Base-by-base conservation (phyloP, 371 early-diverging fungal species). In the Rhizopus delemar region DNA sequence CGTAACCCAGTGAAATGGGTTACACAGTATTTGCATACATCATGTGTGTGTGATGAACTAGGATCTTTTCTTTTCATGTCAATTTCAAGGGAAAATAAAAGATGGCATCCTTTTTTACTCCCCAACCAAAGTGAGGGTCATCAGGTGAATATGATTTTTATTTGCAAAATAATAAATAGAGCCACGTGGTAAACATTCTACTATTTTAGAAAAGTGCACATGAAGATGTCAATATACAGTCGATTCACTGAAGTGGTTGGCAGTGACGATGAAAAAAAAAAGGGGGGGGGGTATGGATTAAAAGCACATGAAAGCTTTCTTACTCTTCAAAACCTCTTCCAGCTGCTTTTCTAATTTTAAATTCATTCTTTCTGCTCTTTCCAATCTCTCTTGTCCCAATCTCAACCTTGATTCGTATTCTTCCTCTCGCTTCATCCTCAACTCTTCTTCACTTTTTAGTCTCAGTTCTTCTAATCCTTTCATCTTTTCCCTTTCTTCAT, bases 231-330 rank as follows among this genome's bases (percentile, higher is more conserved):
- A 39, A 39, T 39, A 39, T 0, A 39, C 39, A 39, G 8, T 39
- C 0, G 8, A 9, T 36, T 36, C 36, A 36, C 48, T 46, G n/a
- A 28, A 53, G 43, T 31, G 7, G 33, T 59, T 28, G 38, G 15
- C 35, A 31, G 36, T 34, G 33, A 46, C 36, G 29, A 50, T 22
- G 48, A 41, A 33, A 41, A 50, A 16, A 29, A 38, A 36, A 52
- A 43, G 53, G 45, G 29, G 59, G 59, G 28, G 28, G 46, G 6
- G 11, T 11, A 36, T 8, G 36, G 11, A 15, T 57, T 65, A 60
- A 49, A 65, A 65, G 32, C 66, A 65, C 57, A 65, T 49, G 46
- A 65, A 65, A 1, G 56, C 51, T 46, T 56, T 56, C 50, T 57
- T 65, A 31, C 51, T 56, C 8, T 36, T 51, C 33, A 60, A 51